Base-by-base conservation (phyloP, 495 filamentous ascomycete species). In the Penicillium bovifimosum region DNA sequence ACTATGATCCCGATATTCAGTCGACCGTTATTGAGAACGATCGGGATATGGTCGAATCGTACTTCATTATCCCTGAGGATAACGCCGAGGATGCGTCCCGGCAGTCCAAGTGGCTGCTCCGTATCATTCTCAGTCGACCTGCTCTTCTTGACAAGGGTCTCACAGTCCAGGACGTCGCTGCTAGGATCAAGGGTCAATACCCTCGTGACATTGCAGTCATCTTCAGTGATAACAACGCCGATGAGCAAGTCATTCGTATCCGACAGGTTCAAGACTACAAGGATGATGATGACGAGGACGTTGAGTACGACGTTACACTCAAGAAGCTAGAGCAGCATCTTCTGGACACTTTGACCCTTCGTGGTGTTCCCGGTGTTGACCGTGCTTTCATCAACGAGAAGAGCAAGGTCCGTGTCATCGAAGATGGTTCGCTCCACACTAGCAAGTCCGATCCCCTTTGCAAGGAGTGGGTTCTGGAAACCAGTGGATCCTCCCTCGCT, bases 201-300 rank as follows among this genome's bases (percentile, higher is more conserved):
- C 80, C 81, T n/a, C 82, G 80, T 41, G 90, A 96, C 68, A 75
- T 96, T 52, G 90, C 90, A 9, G 84, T 98, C 35, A 90, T 99
- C 39, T 96, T 96, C 77, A 95, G 89, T 67, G 93, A 99, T 62
- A 91, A 96, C 73, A 99, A 99, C 66, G 92, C 91, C 26, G 92
- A 96, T 52, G 83, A 95, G 63, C 91, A 95, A 65, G 85, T 96
- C 43, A 88, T 99, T 55, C 92, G 93, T 66, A 86, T 96, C 40
- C 89, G 93, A 47, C 86, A 95, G 60, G 83, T 95, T 53, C 71
- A 80, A 28, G 76, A 81, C 36, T 75, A 83, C 47, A 83, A 83
- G 51, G 89, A 95, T 59, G 82, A 86, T 36, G 81, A 93, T 28
- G 86, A 92, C 47, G 86, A 86, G 49, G 82, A 88, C 49, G 80